Conservation (phyloP, 441 rosid genomes). For the Gossypium trilobum region DNA sequence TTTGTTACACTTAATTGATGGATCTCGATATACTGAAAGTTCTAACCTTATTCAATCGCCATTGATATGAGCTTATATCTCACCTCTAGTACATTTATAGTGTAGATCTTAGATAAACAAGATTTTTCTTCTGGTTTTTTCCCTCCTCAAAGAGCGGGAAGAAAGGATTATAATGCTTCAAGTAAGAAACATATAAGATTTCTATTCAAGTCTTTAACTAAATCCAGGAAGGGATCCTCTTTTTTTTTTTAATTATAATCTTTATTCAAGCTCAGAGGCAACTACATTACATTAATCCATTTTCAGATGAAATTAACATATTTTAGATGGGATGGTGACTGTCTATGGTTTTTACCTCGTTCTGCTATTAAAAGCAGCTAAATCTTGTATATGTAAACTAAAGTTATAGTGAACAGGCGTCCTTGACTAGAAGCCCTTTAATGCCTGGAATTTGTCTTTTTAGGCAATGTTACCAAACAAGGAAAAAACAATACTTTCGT, state of each 20-base stretch:
- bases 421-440: background rate
- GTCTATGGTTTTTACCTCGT: background rate
- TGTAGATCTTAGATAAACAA: background rate
- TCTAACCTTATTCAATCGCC: background rate
- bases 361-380: background rate
- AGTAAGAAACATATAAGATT: background rate
- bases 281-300: background rate
- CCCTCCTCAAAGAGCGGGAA: background rate
- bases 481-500: background rate
- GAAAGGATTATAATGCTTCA: background rate
- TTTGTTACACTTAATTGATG: constrained; percentile 1
- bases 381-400: background rate
- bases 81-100: background rate
- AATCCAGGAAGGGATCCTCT: background rate
- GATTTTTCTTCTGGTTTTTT: background rate
- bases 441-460: background rate
- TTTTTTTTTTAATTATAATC: background rate
- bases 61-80: background rate
- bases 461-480: background rate
- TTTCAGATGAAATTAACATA: background rate
- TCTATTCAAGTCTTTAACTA: background rate
- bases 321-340: background rate
- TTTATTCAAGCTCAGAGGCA: background rate
- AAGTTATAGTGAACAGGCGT: background rate
- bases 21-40: constrained; percentile 5